These are phyloP conservation scores for Curvularia verruculosa DNA, from an alignment of 2,329 filamentous ascomycete genomes.

Conservation along the genomic window DNA sequence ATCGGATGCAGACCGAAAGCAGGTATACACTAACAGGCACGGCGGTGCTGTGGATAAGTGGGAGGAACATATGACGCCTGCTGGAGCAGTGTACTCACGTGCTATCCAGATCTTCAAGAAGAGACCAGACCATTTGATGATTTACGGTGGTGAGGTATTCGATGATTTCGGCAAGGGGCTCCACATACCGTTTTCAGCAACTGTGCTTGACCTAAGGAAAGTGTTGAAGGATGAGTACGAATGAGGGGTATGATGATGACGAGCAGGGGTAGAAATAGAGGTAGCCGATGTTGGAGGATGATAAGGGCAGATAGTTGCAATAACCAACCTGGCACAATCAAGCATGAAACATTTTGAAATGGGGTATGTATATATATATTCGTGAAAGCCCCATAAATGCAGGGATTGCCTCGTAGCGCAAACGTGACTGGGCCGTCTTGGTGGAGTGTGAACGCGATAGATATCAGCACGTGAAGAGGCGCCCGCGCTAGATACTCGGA, in stretches of 20 bases:
- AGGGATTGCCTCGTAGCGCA: no score
- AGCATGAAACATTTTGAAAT: no score
- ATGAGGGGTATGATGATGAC: neutral
- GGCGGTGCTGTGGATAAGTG: constrained; percentile 26
- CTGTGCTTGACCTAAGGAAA: constrained; percentile 16
- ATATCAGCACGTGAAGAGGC: constrained; percentile 14
- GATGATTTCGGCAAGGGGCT: constrained; percentile 17
- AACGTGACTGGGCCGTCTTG: neutral
- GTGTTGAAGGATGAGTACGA: constrained; percentile 1
- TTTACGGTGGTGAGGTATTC: constrained; percentile 28
- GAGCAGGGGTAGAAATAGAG: neutral
- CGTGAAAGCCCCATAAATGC: no score
- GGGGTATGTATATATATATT: no score
- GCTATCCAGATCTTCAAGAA: constrained; percentile 27
- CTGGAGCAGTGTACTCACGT: constrained; percentile 26
- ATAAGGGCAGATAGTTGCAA: neutral
- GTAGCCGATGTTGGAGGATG: constrained; percentile 1
- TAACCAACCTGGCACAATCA: neutral
- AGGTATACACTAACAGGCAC: constrained; percentile 27
- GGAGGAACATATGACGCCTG: constrained; percentile 28
- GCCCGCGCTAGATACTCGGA: constrained; percentile 8
- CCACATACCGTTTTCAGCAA: constrained; percentile 21
- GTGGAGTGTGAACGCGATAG: neutral
- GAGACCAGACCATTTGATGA: constrained; percentile 21
- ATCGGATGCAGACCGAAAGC: constrained; percentile 22